A percentile compares a stretch with the other conserved stretches of the same genome.
Evolutionary conservation across 345 rosid genomes (phyloP).

Genomic region (Murraya koenigii): DNA sequence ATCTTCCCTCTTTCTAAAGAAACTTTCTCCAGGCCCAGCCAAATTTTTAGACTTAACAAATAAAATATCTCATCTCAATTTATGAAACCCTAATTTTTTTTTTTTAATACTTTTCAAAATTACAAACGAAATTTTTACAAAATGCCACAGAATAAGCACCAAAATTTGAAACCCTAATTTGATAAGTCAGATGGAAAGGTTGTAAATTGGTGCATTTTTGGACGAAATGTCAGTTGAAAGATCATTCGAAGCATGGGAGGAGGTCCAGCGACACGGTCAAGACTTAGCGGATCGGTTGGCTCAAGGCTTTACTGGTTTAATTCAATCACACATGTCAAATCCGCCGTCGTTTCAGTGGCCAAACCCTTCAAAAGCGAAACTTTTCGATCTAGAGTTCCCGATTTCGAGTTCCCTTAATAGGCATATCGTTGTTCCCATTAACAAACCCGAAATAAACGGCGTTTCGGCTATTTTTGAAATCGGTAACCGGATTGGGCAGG

Average conservation of each 20-base stretch:
- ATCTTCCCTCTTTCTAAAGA: neutral
- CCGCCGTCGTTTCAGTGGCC: conserved; percentile 81
- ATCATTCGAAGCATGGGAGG: conserved; percentile 95
- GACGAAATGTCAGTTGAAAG: conserved; percentile 76
- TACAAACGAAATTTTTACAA: neutral
- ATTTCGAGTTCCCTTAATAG: conserved; percentile 37
- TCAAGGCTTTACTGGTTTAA: conserved; percentile 82
- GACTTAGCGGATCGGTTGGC: conserved; percentile 88
- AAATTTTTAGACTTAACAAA: neutral
- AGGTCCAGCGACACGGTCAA: conserved; percentile 90
- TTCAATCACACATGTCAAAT: conserved; percentile 56
- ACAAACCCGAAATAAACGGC: conserved; percentile 50
- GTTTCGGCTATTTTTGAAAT: conserved; percentile 71
- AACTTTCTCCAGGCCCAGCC: neutral
- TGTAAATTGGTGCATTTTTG: conserved; percentile 4
- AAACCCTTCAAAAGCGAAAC: conserved; percentile 51
- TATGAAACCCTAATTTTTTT: neutral
- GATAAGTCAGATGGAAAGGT: neutral
- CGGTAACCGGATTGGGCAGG: conserved; percentile 83
- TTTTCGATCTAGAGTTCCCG: conserved; percentile 71
- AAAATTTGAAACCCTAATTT: conserved; percentile 11
- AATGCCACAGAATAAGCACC: neutral
- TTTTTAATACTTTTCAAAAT: neutral
- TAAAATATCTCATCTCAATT: neutral
- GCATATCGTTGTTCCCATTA: conserved; percentile 42